Base-by-base conservation (phyloP, 352 stramenopile species). In the Pythium phragmiticola region DNA sequence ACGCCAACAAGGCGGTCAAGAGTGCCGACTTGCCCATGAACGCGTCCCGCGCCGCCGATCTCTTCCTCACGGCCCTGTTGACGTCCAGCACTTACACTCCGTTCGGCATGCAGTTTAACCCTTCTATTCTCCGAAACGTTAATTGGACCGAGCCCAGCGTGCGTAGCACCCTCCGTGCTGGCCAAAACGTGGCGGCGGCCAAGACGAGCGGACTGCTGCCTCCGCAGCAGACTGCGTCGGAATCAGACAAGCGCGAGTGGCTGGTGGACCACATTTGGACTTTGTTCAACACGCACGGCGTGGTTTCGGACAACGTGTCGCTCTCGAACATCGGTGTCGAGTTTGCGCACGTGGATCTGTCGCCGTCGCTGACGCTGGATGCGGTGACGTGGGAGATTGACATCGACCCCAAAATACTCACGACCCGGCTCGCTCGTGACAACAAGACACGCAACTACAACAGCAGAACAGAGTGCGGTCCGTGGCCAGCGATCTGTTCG, bases 281-380 rank as follows among this genome's bases (percentile, higher is more conserved):
- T 2, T 59, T 69, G 17, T 30, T 34, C 0, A 54, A 39, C 30
- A 28, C 30, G 13, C 39, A n/a, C 12, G 9, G 13, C 1, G 9
- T 46, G 39, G 1, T 21, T 7, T 19, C 33, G 2, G 13, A 13
- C 11, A 64, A 64, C 30, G 54, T 47, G 6, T 64, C 63, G 14
- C 47, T 7, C 0, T 39, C 47, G 5, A 39, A 69, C 23, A 50
- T 69, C 21, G 47, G 17, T 2, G 59, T 69, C 36, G 56, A 58
- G 28, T 60, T 69, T 49, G 52, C 63, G 14, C 57, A 64, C 34
- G 51, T 49, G 6, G 12, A 65, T 3, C 16, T 65, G n/a, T 60
- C 63, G 26, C 57, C 56, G 9, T 52, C 49, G 41, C 47, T 62
- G 30, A 26, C 34, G 12, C 57, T 65, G 21, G 57, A 65, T 33